phyloP scores from a whole-genome alignment of 148 eudicot species.

The Rhododendron henanense region DNA sequence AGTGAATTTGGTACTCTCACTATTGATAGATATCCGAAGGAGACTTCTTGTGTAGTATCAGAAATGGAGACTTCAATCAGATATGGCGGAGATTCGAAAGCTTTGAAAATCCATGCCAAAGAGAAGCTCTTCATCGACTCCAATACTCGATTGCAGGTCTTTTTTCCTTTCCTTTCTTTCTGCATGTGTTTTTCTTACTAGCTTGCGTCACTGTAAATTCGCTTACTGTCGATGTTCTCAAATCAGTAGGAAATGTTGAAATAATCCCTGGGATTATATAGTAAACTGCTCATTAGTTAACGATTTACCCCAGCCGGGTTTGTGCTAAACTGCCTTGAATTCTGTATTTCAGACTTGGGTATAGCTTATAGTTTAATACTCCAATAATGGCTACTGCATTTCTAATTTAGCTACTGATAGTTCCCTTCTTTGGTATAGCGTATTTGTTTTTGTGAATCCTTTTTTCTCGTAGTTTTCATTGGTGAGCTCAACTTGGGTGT shows the following conservation, averaged over 20 bases:
- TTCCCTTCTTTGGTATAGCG: neutral
- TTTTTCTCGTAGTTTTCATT: neutral
- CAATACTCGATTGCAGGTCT: slow-evolving; percentile 52
- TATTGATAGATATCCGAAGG: neutral
- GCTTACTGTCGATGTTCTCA: neutral
- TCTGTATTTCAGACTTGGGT: neutral
- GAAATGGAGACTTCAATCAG: slow-evolving; percentile 86
- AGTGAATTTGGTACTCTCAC: neutral
- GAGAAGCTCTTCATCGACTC: slow-evolving; percentile 54
- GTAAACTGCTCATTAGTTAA: neutral
- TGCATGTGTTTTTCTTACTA: neutral
- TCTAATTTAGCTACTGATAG: neutral
- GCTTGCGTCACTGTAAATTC: neutral
- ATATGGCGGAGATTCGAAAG: slow-evolving; percentile 54
- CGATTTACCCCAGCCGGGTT: neutral
- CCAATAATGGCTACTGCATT: neutral
- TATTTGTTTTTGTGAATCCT: neutral
- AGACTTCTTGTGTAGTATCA: neutral
- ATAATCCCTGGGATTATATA: neutral
- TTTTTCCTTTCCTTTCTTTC: neutral
- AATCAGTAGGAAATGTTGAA: neutral
- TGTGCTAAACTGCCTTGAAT: neutral
- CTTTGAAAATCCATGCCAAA: slow-evolving; percentile 76
- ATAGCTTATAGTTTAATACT: neutral
- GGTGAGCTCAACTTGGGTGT: neutral